Evolutionary conservation across 495 filamentous ascomycete species (phyloP).

Genomic region (Margaritispora aquatica): DNA sequence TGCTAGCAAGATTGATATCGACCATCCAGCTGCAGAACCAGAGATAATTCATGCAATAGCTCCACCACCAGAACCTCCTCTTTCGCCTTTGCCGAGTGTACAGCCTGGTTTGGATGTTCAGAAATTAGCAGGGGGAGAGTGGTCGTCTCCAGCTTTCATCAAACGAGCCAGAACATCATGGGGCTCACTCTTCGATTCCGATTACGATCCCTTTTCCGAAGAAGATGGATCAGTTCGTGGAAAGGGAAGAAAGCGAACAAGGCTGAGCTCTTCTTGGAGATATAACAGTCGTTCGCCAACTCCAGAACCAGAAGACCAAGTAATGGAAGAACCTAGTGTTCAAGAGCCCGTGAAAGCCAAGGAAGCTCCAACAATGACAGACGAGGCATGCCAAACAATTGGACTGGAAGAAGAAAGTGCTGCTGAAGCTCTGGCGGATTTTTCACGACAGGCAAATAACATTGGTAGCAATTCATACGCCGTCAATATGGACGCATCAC

Average conservation of each 20-base stretch:
- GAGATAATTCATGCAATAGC: not conserved
- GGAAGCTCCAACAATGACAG: conserved; percentile 29
- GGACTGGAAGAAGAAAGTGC: conserved; percentile 30
- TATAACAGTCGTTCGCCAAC: conserved; percentile 44
- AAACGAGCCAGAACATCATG: conserved; percentile 57
- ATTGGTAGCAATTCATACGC: not conserved
- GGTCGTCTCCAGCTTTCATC: conserved; percentile 72
- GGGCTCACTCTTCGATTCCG: conserved; percentile 49
- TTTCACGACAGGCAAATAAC: conserved; percentile 15
- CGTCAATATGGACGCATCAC: not conserved
- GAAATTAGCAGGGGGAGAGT: conserved; percentile 29
- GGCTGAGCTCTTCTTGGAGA: conserved; percentile 69
- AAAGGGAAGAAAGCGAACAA: conserved; percentile 63
- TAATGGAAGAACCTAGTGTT: not conserved
- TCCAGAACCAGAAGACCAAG: conserved; percentile 22
- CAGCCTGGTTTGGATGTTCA: not conserved
- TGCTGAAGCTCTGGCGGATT: conserved; percentile 12
- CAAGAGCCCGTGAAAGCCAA: not conserved
- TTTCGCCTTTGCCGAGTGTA: not conserved
- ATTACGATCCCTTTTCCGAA: conserved; percentile 63
- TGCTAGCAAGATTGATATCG: conserved; percentile 13
- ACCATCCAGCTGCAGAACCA: conserved; percentile 15
- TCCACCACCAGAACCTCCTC: not conserved
- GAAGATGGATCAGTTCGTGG: conserved; percentile 56
- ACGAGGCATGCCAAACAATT: conserved; percentile 42